Base-by-base conservation (phyloP, 306 rosid species). In the Gleditsia sinensis region DNA sequence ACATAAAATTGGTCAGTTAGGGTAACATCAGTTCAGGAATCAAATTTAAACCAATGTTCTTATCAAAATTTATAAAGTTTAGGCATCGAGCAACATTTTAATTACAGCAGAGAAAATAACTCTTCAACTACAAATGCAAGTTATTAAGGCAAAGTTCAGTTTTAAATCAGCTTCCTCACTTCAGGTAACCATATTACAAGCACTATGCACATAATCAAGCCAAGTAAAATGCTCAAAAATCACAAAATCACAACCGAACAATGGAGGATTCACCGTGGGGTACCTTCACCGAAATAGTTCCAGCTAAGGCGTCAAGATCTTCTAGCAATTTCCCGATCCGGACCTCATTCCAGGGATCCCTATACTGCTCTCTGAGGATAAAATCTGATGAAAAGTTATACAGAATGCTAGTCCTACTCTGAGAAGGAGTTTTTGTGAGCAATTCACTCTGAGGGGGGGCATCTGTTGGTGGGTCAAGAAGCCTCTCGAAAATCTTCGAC, bases 231-330 rank as follows among this genome's bases (percentile, higher is more conserved):
- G 19, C 53, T 27, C 4, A 34, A 0, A 28, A 74, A 36, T 42
- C 0, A 36, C 36, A 62, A 34, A 49, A 28, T 20, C 46, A 33
- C n/a, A 32, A 40, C 21, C 6, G 1, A 80, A 60, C 55, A 71
- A 28, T n/a, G 2, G n/a, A 54, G 60, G 28, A 7, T 57, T 70
- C 0, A 17, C 53, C 0, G 56, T 0, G 6, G 27, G 5, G 30
- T 23, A 94, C 97, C 96, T 92, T 92, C 10, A 90, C 95, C 20
- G 96, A 86, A 78, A 94, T 90, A 68, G 96, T 88, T 23, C 99
- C 96, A 71, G 97, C 99, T 9, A 94, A 64, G 27, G 99, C 99
- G 77, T 94, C 97, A 69, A 94, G 99, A 75, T 94, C 99, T 81
- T 94, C 96, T 0, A 94, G 88, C 88, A 92, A 68, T 69, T 92